Evolutionary conservation across 345 rosid genomes (phyloP).

Genomic region (Orychophragmus violaceus): DNA sequence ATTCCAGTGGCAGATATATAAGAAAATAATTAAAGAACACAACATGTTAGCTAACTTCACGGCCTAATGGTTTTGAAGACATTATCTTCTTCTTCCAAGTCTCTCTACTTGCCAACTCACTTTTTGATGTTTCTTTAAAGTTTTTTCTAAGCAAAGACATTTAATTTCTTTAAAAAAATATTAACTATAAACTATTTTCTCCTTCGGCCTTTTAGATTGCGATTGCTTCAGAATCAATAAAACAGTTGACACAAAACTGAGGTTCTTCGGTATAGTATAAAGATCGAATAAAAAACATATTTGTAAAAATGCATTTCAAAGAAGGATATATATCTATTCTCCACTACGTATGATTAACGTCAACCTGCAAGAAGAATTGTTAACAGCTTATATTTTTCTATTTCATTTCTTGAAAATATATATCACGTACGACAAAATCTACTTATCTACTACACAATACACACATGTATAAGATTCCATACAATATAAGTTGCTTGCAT

Average conservation of each 20-base stretch:
- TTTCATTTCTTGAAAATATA: not conserved
- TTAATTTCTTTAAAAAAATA: not conserved
- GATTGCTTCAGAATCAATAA: slow-evolving; percentile 20
- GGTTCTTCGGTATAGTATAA: slow-evolving; percentile 11
- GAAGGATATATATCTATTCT: not conserved
- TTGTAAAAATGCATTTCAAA: not conserved
- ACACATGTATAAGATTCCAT: slow-evolving; percentile 21
- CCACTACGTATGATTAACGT: not conserved
- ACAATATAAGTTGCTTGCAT: not conserved
- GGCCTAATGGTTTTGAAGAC: slow-evolving; percentile 5
- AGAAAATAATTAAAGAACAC: slow-evolving; percentile 8
- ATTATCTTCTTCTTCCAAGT: slow-evolving; percentile 3
- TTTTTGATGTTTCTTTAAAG: not conserved
- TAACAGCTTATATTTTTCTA: not conserved
- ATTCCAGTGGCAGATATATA: slow-evolving; percentile 4
- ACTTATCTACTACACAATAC: slow-evolving; percentile 15
- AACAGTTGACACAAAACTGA: slow-evolving; percentile 20
- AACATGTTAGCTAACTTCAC: slow-evolving; percentile 14
- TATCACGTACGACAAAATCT: slow-evolving; percentile 22
- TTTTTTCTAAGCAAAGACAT: not conserved
- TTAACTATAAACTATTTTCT: not conserved
- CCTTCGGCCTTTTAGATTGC: not conserved
- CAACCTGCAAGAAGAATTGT: not conserved
- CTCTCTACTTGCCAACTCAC: slow-evolving; percentile 16
- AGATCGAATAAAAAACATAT: not conserved